These are phyloP conservation scores for Lizonia empirigonia DNA, from an alignment of 2,329 filamentous ascomycete species.

Conservation along the genomic window DNA sequence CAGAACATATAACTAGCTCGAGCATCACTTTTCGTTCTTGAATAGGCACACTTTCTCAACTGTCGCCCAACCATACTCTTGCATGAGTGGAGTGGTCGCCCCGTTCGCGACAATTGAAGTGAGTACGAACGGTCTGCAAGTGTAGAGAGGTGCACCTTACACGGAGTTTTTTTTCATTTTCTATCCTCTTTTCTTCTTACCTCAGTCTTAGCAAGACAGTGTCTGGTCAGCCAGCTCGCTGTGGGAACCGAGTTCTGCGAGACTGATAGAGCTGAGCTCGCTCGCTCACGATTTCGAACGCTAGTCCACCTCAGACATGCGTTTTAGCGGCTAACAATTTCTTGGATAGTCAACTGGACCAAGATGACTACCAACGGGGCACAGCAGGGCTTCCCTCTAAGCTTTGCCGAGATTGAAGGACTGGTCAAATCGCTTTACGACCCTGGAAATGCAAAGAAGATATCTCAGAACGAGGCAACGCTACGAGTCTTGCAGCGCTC, in stretches of 20 bases:
- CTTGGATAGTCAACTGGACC: background rate
- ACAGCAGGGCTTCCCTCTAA: constrained; percentile 33
- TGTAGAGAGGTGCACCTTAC: background rate
- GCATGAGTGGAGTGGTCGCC: background rate
- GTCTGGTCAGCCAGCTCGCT: too few species aligned
- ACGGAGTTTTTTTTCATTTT: background rate
- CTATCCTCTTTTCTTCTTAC: background rate
- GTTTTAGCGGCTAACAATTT: background rate
- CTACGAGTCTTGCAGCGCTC: constrained; percentile 81
- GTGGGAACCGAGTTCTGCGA: background rate
- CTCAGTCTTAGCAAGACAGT: too few species aligned
- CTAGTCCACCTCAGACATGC: background rate
- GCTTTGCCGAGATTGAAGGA: constrained; percentile 46
- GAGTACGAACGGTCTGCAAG: background rate
- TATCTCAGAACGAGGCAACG: constrained; percentile 68
- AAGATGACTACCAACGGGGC: constrained; percentile 9
- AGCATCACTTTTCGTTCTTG: constrained; percentile 1
- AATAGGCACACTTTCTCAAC: background rate
- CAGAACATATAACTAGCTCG: constrained; percentile 6
- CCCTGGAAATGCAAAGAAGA: constrained; percentile 53
- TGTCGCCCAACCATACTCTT: background rate
- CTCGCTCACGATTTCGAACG: background rate
- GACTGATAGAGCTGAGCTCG: background rate
- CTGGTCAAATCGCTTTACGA: constrained; percentile 60
- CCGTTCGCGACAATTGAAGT: background rate